Evolutionary conservation across 352 stramenopile species (phyloP).

Genomic region (Plasmopara muralis): DNA sequence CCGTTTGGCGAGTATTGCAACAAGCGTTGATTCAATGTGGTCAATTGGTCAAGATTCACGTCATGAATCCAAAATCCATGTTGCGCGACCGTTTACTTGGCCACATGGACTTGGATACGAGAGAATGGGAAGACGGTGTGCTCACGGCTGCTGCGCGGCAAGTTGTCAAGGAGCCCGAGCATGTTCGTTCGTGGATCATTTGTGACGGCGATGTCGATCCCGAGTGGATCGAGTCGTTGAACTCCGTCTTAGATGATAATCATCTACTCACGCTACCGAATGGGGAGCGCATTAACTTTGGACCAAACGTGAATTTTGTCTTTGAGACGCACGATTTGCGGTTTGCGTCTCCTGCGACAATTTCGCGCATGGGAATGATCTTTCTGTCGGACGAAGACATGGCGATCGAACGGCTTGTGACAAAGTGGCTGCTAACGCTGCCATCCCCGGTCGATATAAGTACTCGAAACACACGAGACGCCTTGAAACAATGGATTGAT

Average conservation of each 20-base stretch:
- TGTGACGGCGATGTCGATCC: conserved; percentile 95
- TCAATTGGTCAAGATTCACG: conserved; percentile 87
- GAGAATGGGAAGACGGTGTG: conserved; percentile 94
- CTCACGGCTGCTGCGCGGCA: conserved; percentile 88
- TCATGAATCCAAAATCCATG: conserved; percentile 97
- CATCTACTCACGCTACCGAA: conserved; percentile 94
- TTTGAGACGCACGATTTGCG: conserved; percentile 95
- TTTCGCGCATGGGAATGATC: conserved; percentile 96
- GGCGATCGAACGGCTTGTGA: conserved; percentile 66
- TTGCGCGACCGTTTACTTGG: conserved; percentile 85
- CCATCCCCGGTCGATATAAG: conserved; percentile 12
- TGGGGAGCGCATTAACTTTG: conserved; percentile 94
- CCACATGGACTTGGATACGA: conserved; percentile 92
- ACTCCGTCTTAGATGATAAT: conserved; percentile 96
- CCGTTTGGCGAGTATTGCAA: conserved; percentile 91
- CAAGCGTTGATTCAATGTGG: conserved; percentile 79
- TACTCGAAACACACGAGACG: conserved; percentile 29
- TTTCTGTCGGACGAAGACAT: conserved; percentile 92
- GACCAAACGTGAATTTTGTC: conserved; percentile 93
- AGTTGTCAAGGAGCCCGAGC: conserved; percentile 86
- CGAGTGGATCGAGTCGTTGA: conserved; percentile 95
- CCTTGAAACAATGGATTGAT: conserved; percentile 86
- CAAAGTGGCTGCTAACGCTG: conserved; percentile 66
- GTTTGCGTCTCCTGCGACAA: conserved; percentile 93
- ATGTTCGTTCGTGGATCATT: conserved; percentile 92